Conservation (phyloP, 2,329 filamentous ascomycete species). For the Penicillium hordei region DNA sequence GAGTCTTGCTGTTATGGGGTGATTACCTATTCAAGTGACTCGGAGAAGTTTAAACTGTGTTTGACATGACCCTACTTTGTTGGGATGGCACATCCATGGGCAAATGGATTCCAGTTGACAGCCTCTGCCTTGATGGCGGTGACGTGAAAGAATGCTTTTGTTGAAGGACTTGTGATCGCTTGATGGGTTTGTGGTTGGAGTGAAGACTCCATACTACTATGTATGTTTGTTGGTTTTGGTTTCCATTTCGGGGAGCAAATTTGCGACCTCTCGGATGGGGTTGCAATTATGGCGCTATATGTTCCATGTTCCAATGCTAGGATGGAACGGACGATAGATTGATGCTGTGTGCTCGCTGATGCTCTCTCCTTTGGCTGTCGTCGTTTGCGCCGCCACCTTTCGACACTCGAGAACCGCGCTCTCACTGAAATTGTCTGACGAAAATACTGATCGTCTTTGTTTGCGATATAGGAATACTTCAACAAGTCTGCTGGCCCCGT, state of each 20-base stretch:
- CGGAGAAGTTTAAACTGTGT: constrained; percentile 2
- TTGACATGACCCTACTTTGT: not conserved
- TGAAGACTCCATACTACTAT: not conserved
- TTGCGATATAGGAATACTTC: constrained; percentile 89
- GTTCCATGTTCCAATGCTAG: not conserved
- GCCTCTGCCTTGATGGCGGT: constrained; percentile 4
- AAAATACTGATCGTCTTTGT: constrained; percentile 47
- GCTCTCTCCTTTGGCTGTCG: constrained; percentile 37
- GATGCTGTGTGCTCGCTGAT: constrained; percentile 62
- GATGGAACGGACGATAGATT: constrained; percentile 33
- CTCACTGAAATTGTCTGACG: constrained; percentile 26
- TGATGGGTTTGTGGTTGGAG: constrained; percentile 9
- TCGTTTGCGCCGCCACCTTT: constrained; percentile 27
- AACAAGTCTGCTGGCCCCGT: constrained; percentile 80
- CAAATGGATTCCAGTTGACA: not conserved
- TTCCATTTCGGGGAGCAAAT: not conserved
- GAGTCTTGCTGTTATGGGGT: constrained; percentile 17
- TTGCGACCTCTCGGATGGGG: not conserved
- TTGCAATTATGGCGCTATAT: not conserved
- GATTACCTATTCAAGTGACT: constrained; percentile 19
- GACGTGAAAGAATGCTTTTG: constrained; percentile 1
- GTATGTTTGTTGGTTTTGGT: constrained; percentile 8
- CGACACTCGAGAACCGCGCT: constrained; percentile 25
- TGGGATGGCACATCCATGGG: not conserved
- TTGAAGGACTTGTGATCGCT: constrained; percentile 16